A percentile compares a stretch with the other conserved stretches of the same genome.
These are phyloP conservation scores for Rhodofomes roseus DNA, from an alignment of 1,284 basidiomycete genomes.

Conservation along the genomic window DNA sequence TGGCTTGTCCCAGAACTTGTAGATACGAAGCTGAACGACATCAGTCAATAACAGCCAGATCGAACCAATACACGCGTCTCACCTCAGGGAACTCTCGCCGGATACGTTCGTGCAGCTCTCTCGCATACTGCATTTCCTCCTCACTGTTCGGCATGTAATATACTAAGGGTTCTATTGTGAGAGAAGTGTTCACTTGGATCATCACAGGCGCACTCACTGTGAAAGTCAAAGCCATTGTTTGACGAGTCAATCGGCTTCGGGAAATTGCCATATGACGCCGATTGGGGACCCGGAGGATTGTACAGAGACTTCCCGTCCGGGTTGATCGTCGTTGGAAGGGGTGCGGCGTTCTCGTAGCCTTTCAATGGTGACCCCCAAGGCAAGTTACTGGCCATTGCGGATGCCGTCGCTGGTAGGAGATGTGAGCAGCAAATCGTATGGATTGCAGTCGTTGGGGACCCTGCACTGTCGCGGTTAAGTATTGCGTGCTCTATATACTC, in stretches of 20 bases:
- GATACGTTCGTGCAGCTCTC: slow-evolving; percentile 61
- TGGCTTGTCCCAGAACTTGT: slow-evolving; percentile 60
- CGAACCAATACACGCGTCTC: background rate
- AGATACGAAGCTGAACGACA: slow-evolving; percentile 54
- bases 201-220: slow-evolving; percentile 43
- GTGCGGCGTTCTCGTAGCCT: slow-evolving; percentile 43
- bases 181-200: background rate
- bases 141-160: slow-evolving; percentile 57
- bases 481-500: background rate
- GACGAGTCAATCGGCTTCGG: slow-evolving; percentile 47
- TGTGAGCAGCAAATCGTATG: too few species aligned
- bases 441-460: too few species aligned
- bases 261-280: slow-evolving; percentile 49
- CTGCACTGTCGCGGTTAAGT: background rate
- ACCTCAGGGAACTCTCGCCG: slow-evolving; percentile 71
- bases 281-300: slow-evolving; percentile 43
- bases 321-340: slow-evolving; percentile 46
- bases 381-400: slow-evolving; percentile 3
- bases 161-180: slow-evolving; percentile 33
- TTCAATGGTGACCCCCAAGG: slow-evolving; percentile 37
- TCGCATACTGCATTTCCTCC: slow-evolving; percentile 46
- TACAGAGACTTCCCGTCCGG: slow-evolving; percentile 57
- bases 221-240: slow-evolving; percentile 66
- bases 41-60: background rate
- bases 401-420: too few species aligned